phyloP scores from a whole-genome alignment of 176 grass and related monocot genomes.

The Leersia perrieri region DNA sequence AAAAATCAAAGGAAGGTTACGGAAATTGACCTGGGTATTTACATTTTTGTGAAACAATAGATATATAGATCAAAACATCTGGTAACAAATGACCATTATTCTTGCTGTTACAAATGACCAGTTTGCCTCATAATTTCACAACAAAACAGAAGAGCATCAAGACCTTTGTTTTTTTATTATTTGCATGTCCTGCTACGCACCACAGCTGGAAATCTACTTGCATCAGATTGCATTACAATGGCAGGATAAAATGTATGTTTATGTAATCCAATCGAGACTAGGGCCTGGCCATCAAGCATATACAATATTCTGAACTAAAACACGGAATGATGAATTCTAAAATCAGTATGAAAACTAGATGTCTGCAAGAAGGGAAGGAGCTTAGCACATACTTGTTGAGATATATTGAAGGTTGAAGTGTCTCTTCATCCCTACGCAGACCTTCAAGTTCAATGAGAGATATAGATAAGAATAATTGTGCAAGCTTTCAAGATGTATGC shows the following conservation, averaged over 20 bases:
- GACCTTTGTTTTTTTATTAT: neutral
- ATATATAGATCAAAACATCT: constrained; percentile 7
- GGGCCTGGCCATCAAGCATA: constrained; percentile 6
- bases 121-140: neutral
- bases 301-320: constrained; percentile 14
- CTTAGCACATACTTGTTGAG: constrained; percentile 81
- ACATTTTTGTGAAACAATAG: neutral
- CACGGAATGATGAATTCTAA: neutral
- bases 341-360: neutral
- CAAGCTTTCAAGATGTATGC: neutral
- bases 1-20: neutral
- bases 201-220: neutral
- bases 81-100: neutral
- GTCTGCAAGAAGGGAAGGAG: constrained; percentile 23
- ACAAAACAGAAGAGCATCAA: constrained; percentile 9
- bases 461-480: constrained; percentile 32
- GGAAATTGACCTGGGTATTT: neutral
- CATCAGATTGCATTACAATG: neutral
- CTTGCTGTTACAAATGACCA: neutral
- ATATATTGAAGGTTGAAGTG: constrained; percentile 90
- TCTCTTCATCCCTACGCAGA: constrained; percentile 84
- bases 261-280: constrained; percentile 7
- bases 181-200: neutral
- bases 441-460: constrained; percentile 66
- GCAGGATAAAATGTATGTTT: neutral